Percentiles rank a stretch among this genome's conserved stretches.
phyloP scores from a whole-genome alignment of 2,329 filamentous ascomycete species.

The Sporothrix luriei region DNA sequence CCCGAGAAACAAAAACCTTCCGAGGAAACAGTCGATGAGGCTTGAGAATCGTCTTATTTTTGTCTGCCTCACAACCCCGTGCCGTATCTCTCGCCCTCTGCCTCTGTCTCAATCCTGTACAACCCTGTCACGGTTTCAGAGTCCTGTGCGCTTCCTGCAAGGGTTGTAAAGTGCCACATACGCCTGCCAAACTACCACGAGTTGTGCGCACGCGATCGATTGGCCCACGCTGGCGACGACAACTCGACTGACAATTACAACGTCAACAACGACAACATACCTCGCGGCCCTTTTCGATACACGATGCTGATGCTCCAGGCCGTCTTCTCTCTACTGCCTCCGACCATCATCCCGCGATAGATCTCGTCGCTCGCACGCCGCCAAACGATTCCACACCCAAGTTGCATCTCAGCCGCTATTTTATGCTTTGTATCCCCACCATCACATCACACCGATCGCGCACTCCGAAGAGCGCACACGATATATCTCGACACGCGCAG shows the following conservation, averaged over 20 bases:
- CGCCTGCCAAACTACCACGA: neutral
- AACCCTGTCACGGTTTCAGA: conserved; percentile 3
- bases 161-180: neutral
- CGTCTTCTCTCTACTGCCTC: conserved; percentile 36
- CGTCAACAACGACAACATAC: neutral
- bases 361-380: neutral
- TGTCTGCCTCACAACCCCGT: neutral
- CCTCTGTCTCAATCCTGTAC: neutral
- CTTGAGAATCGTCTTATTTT: neutral
- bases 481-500: neutral
- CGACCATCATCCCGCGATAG: conserved; percentile 40
- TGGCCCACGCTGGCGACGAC: conserved; percentile 12
- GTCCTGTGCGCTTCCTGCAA: conserved; percentile 1
- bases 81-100: neutral
- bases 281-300: conserved; percentile 28
- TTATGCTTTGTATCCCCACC: neutral
- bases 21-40: neutral
- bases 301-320: conserved; percentile 40
- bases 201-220: conserved; percentile 23
- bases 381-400: conserved; percentile 1
- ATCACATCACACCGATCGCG: neutral
- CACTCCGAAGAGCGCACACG: neutral
- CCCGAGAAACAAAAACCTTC: neutral
- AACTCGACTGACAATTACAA: conserved; percentile 18
- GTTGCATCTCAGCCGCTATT: conserved; percentile 4